phyloP scores from a whole-genome alignment of 1,284 basidiomycete genomes.

The Puccinia polysora region DNA sequence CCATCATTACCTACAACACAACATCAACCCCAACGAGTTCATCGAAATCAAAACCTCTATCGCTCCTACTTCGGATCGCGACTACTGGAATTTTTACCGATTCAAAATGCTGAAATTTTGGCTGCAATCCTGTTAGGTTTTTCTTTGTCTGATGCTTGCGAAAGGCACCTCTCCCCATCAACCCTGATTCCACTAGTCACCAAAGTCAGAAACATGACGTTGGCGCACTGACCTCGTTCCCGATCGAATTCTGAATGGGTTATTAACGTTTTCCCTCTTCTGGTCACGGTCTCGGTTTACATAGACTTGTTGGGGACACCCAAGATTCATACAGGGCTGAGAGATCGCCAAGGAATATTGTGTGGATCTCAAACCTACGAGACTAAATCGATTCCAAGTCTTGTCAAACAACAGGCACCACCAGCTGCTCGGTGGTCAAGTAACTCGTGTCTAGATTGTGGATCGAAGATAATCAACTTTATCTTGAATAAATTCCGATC shows the following conservation, averaged over 20 bases:
- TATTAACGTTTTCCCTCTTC: no score
- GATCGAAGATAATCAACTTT: constrained; percentile 2
- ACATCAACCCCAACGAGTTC: constrained; percentile 3
- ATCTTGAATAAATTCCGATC: no score
- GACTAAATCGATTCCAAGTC: background rate
- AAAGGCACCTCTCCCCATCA: no score
- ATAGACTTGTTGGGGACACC: constrained; percentile 11
- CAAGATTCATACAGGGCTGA: background rate
- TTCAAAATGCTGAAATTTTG: constrained; percentile 41
- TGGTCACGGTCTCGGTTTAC: no score
- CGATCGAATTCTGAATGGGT: no score
- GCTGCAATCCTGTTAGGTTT: constrained; percentile 34
- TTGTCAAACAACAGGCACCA: background rate
- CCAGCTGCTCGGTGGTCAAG: constrained; percentile 5
- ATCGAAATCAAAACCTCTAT: constrained; percentile 31
- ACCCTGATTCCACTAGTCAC: no score
- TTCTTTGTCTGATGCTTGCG: background rate
- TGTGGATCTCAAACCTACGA: background rate
- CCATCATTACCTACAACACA: background rate
- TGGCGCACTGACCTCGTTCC: no score
- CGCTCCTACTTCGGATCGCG: constrained; percentile 2
- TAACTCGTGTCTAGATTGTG: background rate
- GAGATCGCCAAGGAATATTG: background rate
- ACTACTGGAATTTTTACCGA: constrained; percentile 1
- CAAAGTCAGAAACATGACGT: no score